A percentile compares a stretch with the other conserved stretches of the same genome.
Evolutionary conservation across 495 filamentous ascomycete genomes (phyloP).

Genomic region (Neurospora sp.): DNA sequence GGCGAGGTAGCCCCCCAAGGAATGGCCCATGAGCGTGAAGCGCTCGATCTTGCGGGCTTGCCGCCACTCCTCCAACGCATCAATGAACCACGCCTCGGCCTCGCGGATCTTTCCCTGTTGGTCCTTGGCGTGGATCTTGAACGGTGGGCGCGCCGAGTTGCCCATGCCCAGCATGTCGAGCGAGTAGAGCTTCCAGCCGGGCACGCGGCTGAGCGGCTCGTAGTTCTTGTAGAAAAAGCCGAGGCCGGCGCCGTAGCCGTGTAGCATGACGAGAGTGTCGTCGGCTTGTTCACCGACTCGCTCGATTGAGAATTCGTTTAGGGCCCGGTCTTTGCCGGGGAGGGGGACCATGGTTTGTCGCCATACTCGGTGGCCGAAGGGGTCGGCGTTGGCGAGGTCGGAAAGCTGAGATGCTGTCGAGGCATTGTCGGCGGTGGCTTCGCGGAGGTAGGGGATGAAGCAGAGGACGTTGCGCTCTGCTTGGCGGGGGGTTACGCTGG

Average conservation of each 20-base stretch:
- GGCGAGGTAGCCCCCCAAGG: slow-evolving; percentile 86
- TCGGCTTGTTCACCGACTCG: slow-evolving; percentile 68
- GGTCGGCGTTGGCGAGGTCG: slow-evolving; percentile 51
- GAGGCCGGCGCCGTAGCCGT: slow-evolving; percentile 91
- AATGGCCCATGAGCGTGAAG: slow-evolving; percentile 89
- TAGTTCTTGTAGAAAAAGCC: slow-evolving; percentile 99
- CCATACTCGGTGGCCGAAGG: slow-evolving; percentile 79
- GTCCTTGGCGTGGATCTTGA: slow-evolving; percentile 73
- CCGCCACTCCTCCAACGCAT: slow-evolving; percentile 94
- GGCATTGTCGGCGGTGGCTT: slow-evolving; percentile 44
- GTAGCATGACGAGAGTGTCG: slow-evolving; percentile 87
- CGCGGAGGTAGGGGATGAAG: slow-evolving; percentile 73
- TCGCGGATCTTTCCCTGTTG: slow-evolving; percentile 74
- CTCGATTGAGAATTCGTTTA: slow-evolving; percentile 92
- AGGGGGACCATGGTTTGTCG: slow-evolving; percentile 75
- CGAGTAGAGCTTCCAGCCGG: slow-evolving; percentile 84
- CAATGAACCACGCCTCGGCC: slow-evolving; percentile 92
- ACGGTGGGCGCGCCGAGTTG: slow-evolving; percentile 72
- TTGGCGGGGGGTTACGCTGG: slow-evolving; percentile 63
- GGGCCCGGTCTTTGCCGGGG: slow-evolving; percentile 69
- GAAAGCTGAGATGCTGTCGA: slow-evolving; percentile 20
- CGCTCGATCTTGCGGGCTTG: slow-evolving; percentile 77
- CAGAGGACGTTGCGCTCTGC: slow-evolving; percentile 88
- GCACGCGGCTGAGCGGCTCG: slow-evolving; percentile 64
- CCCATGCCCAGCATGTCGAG: slow-evolving; percentile 94